Evolutionary conservation across 768 basidiomycete genomes (phyloP).

Genomic region (Rhizopogon roseolus): DNA sequence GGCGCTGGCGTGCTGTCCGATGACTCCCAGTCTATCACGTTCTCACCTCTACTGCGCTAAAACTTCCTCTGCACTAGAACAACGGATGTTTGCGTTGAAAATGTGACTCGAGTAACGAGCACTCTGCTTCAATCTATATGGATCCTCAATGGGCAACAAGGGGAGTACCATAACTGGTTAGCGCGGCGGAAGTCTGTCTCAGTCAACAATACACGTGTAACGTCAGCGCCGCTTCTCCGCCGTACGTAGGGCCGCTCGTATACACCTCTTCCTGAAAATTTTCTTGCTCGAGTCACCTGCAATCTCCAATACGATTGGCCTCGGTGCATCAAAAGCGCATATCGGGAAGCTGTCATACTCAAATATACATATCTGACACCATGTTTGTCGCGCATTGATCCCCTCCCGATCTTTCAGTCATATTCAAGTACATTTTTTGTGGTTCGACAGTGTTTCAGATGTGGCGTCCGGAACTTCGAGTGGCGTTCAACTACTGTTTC

Average conservation of each 20-base stretch:
- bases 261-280: not conserved
- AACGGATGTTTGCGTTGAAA: too few relatives aligned
- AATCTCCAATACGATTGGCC: not conserved
- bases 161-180: not conserved
- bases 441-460: not conserved
- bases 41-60: too few relatives aligned
- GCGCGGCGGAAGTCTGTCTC: not conserved
- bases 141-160: not conserved
- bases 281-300: not conserved
- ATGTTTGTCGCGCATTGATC: not conserved
- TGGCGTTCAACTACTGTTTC: too few relatives aligned
- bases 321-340: not conserved
- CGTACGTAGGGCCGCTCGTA: not conserved
- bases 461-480: too few relatives aligned
- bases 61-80: not conserved
- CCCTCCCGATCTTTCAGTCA: too few relatives aligned
- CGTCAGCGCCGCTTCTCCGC: not conserved
- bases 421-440: not conserved
- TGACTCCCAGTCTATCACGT: not conserved
- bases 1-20: not conserved
- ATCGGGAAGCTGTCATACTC: not conserved
- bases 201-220: not conserved
- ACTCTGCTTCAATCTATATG: too few relatives aligned
- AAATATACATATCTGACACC: not conserved
- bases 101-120: not conserved